Evolutionary conservation across 2,329 filamentous ascomycete species (phyloP), one percentile per base, ranked within the genome.

Genomic region (Paradendryphiella salina): DNA sequence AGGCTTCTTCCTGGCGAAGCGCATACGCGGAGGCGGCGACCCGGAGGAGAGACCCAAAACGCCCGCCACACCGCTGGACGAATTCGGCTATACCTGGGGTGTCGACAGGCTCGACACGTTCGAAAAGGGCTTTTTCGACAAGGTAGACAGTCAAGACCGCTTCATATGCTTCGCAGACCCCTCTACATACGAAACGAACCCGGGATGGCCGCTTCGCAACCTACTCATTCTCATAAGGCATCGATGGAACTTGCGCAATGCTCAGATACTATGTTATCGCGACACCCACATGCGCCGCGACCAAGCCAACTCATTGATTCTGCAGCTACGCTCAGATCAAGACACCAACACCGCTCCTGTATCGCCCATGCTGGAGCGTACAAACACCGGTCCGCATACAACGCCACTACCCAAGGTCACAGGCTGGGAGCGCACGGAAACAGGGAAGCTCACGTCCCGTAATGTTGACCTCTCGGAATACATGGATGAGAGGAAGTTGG

Each of bases 1-100:
- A 70, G 94, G 94, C 8, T 99, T 97, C 76, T 99, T 99, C 73
- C 77, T 99, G n/a, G 92, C 86, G 6, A 96, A 96, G 75, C 89
- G 87, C 64, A 76, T 86, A 20, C 79, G 78, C 1, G 60, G 55
- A 10, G 61, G 60, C 2, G 43, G 46, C 14, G 58, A 65, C n/a
- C 42, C 50, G 5, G 71, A 73, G 2, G 64, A 70, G 4, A 48
- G 54, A 20, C 62, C 72, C 51, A 76, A 79, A n/a, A 78, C 77
- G n/a, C 77, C 81, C 0, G 79, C 81, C 20, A 79, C 79, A 1
- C 74, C 78, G 1, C 50, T 72, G 8, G 76, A 82, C 23, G 82
- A 84, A 5, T 76, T 88, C 14, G 82, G 83, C 0, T 94, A 85
- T 63, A 79, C 76, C 38, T 99, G 94, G 94, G 81, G 84, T 21